These are phyloP conservation scores for Cladobotryum protrusum DNA, from an alignment of 2,329 filamentous ascomycete genomes.

Conservation along the genomic window DNA sequence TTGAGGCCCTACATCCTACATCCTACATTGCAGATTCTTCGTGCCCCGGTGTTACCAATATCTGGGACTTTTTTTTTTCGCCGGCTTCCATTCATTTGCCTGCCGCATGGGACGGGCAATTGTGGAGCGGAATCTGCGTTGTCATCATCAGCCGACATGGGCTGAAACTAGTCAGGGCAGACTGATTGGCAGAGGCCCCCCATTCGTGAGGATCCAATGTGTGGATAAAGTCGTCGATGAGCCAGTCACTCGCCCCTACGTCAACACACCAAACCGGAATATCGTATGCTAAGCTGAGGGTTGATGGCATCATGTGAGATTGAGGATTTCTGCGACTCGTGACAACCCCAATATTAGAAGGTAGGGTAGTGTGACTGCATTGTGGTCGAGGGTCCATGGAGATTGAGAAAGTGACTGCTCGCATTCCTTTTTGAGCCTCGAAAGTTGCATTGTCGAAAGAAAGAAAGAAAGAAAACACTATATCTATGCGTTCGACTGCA, in stretches of 20 bases:
- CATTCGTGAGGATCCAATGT: not conserved
- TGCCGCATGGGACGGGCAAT: constrained; percentile 2
- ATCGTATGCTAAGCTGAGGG: constrained; percentile 3
- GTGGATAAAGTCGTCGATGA: not conserved
- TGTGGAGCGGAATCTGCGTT: constrained; percentile 10
- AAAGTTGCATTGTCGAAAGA: too few species aligned
- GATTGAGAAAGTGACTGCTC: too few species aligned
- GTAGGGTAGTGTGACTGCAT: too few species aligned
- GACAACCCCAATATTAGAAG: too few species aligned
- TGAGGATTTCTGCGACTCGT: not conserved
- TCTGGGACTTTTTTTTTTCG: not conserved
- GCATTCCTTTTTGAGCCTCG: too few species aligned
- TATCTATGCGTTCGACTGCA: too few species aligned
- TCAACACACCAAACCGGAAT: not conserved
- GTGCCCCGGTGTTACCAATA: not conserved
- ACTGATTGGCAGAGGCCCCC: constrained; percentile 6
- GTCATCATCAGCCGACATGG: constrained; percentile 10
- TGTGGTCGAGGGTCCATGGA: too few species aligned
- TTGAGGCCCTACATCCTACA: constrained; percentile 6
- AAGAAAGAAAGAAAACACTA: too few species aligned
- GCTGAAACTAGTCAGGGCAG: constrained; percentile 5
- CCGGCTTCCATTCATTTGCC: not conserved
- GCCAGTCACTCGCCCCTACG: not conserved
- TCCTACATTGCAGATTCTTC: not conserved
- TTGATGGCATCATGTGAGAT: constrained; percentile 6